phyloP scores from a whole-genome alignment of 2,329 filamentous ascomycete species.

The Calonectria fujianensis region DNA sequence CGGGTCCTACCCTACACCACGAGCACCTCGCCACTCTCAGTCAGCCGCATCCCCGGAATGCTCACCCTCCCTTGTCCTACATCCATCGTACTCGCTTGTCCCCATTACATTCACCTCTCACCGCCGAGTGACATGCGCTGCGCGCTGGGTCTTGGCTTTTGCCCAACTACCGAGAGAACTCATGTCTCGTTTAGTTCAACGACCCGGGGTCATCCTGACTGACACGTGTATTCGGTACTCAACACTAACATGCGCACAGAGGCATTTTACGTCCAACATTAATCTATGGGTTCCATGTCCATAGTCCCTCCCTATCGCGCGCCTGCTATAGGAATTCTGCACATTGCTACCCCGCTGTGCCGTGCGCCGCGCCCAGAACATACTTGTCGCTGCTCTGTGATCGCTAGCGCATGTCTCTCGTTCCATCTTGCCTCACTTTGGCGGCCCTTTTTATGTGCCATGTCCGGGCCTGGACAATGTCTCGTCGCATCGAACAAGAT shows the following conservation, averaged over 20 bases:
- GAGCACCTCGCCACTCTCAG: conserved; percentile 19
- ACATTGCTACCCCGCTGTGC: conserved; percentile 1
- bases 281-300: conserved; percentile 12
- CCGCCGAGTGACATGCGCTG: background rate
- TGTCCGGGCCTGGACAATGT: conserved; percentile 2
- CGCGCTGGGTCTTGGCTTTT: background rate
- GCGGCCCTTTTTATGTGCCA: conserved; percentile 2
- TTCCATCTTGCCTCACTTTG: conserved; percentile 10
- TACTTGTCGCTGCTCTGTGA: background rate
- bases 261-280: conserved; percentile 5
- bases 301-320: background rate
- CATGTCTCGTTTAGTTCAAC: background rate
- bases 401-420: background rate
- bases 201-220: conserved; percentile 3
- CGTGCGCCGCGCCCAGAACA: background rate
- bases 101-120: background rate
- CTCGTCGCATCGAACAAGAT: conserved; percentile 29
- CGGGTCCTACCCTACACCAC: conserved; percentile 32
- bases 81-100: conserved; percentile 15
- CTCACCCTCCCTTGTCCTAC: background rate
- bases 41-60: conserved; percentile 21
- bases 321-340: conserved; percentile 2
- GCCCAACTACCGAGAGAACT: conserved; percentile 1
- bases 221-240: conserved; percentile 7
- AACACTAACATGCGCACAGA: conserved; percentile 12